These are phyloP conservation scores for Skeletonema tropicum DNA, from an alignment of 108 stramenopile genomes.

Conservation along the genomic window DNA sequence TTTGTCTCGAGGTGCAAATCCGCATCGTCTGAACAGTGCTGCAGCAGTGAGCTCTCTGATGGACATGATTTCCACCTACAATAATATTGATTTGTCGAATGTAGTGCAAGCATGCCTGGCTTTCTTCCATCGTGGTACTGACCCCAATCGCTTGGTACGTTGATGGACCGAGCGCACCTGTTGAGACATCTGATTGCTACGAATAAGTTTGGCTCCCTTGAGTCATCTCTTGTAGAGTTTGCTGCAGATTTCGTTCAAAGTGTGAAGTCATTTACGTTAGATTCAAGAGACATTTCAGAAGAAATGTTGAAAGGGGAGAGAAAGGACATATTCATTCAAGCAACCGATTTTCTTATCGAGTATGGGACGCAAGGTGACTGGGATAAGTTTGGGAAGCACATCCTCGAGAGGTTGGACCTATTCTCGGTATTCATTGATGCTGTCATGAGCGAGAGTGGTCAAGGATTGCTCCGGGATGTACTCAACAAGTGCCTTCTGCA, in stretches of 20 bases:
- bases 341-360: too few species aligned
- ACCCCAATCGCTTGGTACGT: background rate
- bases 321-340: background rate
- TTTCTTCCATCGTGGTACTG: background rate
- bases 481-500: conserved; percentile 3
- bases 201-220: background rate
- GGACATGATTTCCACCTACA: background rate
- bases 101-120: background rate
- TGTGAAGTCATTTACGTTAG: too few species aligned
- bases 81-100: background rate
- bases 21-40: too few species aligned
- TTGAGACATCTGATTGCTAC: background rate
- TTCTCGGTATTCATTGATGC: too few species aligned
- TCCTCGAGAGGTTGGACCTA: too few species aligned
- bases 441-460: too few species aligned
- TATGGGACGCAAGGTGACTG: too few species aligned
- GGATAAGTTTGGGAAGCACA: too few species aligned
- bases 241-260: background rate
- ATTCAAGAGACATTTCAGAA: too few species aligned
- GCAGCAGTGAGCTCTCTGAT: background rate
- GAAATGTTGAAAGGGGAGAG: background rate
- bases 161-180: background rate
- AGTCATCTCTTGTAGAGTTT: background rate
- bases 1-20: too few species aligned
- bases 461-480: too few species aligned